Conservation (phyloP, 225 moss, liverwort and hornwort species). For the Polytrichum commune region DNA sequence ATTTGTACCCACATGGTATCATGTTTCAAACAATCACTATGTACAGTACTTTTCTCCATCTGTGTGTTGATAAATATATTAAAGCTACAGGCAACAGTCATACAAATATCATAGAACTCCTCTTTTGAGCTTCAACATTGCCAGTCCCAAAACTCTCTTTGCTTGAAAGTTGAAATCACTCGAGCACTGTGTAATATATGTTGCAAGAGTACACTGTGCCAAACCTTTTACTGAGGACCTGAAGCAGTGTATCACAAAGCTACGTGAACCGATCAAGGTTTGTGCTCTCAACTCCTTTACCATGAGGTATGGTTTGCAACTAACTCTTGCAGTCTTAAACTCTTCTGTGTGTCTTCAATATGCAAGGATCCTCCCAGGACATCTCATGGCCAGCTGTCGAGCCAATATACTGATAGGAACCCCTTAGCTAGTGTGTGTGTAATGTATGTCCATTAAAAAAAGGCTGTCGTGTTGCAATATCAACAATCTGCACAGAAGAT, state of each 20-base stretch:
- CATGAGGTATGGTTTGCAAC: background rate
- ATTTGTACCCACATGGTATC: background rate
- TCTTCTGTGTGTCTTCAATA: slow-evolving; percentile 4
- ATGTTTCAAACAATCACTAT: background rate
- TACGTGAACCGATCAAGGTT: background rate
- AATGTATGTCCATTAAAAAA: no score
- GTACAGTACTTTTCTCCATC: slow-evolving; percentile 1
- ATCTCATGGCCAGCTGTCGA: no score
- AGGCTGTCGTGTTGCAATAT: no score
- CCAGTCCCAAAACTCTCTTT: background rate
- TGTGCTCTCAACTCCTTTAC: background rate
- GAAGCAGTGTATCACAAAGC: background rate
- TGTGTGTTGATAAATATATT: background rate
- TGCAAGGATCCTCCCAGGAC: background rate
- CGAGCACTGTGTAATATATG: background rate
- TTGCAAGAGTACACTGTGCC: background rate
- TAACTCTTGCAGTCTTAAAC: slow-evolving; percentile 17
- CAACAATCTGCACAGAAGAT: no score
- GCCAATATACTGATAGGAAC: no score
- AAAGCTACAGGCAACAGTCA: background rate
- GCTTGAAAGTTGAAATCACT: background rate
- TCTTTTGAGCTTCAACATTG: background rate
- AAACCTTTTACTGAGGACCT: background rate
- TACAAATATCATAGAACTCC: background rate
- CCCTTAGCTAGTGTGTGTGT: no score